phyloP scores from a whole-genome alignment of 129 eudicot species.

The Chrysanthemum makinoi region DNA sequence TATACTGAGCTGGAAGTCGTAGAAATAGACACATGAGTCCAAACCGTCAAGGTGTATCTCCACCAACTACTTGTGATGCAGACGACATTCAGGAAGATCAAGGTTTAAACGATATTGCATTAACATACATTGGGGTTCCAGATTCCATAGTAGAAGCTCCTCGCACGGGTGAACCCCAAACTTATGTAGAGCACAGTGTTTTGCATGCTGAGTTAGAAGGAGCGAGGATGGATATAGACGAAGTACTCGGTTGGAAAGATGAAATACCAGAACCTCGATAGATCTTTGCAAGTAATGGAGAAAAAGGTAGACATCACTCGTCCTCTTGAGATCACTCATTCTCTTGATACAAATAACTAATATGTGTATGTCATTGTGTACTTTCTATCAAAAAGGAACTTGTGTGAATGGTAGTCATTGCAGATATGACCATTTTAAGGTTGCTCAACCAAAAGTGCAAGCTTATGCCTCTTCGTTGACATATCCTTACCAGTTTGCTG shows the following conservation, averaged over 20 bases:
- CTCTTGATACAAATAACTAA: too few species aligned
- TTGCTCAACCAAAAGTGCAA: slow-evolving; percentile 36
- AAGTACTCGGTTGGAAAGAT: slow-evolving; percentile 43
- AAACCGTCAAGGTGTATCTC: too few species aligned
- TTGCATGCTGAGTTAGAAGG: slow-evolving; percentile 26
- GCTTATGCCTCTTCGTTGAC: slow-evolving; percentile 55
- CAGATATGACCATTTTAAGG: slow-evolving; percentile 83
- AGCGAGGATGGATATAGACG: slow-evolving; percentile 44
- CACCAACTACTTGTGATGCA: too few species aligned
- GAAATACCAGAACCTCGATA: slow-evolving; percentile 10
- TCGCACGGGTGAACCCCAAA: neutral
- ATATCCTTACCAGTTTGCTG: slow-evolving; percentile 28
- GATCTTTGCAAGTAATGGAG: slow-evolving; percentile 10
- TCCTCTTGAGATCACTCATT: too few species aligned
- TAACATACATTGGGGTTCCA: too few species aligned
- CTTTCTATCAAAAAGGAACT: slow-evolving; percentile 86
- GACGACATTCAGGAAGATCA: too few species aligned
- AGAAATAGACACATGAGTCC: too few species aligned
- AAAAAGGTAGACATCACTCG: neutral
- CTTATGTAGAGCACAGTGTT: slow-evolving; percentile 12
- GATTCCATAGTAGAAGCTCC: neutral
- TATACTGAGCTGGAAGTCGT: too few species aligned
- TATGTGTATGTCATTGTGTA: slow-evolving; percentile 39
- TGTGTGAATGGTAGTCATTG: slow-evolving; percentile 85
- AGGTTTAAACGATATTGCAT: too few species aligned